Evolutionary conservation across 345 rosid species (phyloP), one percentile per base, ranked within the genome.

Genomic region (Hibiscus tridactylites): DNA sequence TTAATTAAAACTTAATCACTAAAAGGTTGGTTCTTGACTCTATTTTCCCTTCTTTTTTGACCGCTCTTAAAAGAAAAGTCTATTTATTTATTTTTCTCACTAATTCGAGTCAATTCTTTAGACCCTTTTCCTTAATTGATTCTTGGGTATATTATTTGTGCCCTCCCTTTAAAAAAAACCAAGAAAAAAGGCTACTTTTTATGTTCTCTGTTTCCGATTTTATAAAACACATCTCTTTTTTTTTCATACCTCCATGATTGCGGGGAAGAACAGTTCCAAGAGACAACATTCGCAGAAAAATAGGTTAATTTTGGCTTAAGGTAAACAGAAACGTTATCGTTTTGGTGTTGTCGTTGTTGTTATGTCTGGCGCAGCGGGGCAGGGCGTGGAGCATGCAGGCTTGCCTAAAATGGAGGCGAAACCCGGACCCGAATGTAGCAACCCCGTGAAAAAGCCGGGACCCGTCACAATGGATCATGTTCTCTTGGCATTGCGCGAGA

Each of bases 381-480:
- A 81, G 17, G 86, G 84, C 37, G 85, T 83, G 64, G 87, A 81
- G 68, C 85, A 78, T 58, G 86, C 81, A 19, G 82, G 83, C 69
- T 70, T 85, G 58, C 78, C 87, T 31, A 73, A 76, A 56, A 82
- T 80, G 88, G 87, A 80, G 73, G 49, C 76, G 13, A 77, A 85
- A 49, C 5, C 83, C 74, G 61, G 75, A 78, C 72, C 79, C 15
- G 81, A 61, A 68, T 52, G 84, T n/a, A 70, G 75, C 78, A 78
- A 79, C 71, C 80, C 86, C 66, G 83, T 71, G 7, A 84, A 82
- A 84, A 81, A 79, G 56, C 16, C 85, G n/a, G 85, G 81, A 39
- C 83, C 88, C 4, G 73, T 80, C 11, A 78, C 90, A 31, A 86
- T 94, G 91, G 97, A 94, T 64, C 91, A 91, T 61, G 97, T 94